phyloP scores from a whole-genome alignment of 208 protist species.

The Acanthamoeba lenticulata region DNA sequence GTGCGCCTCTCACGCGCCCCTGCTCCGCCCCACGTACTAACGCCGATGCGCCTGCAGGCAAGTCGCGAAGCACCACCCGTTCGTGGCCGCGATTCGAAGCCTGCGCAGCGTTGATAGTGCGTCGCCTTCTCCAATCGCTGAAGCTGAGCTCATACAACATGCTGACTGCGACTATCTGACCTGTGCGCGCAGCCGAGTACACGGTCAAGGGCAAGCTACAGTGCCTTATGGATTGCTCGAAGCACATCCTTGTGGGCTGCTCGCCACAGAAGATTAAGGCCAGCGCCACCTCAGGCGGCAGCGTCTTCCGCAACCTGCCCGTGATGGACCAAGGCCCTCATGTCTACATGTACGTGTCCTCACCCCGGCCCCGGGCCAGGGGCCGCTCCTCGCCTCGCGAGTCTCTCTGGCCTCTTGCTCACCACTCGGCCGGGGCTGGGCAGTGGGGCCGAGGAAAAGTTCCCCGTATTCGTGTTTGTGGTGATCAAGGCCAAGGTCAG shows the following conservation, averaged over 20 bases:
- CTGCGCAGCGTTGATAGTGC: not conserved
- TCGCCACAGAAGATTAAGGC: slow-evolving; percentile 3
- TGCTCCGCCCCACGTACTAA: no score
- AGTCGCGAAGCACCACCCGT: not conserved
- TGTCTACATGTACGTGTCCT: not conserved
- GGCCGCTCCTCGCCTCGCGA: no score
- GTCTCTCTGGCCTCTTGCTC: not conserved
- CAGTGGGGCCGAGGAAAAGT: slow-evolving; percentile 55
- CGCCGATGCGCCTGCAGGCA: not conserved
- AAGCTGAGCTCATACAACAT: no score
- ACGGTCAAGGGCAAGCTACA: slow-evolving; percentile 44
- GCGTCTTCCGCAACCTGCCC: not conserved
- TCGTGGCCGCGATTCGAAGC: slow-evolving; percentile 1
- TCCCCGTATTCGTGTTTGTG: slow-evolving; percentile 58
- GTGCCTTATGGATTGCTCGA: slow-evolving; percentile 47
- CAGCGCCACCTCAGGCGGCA: not conserved
- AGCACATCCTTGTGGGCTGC: slow-evolving; percentile 35
- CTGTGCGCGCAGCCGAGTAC: not conserved
- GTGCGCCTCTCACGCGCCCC: not conserved
- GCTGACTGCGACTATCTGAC: not conserved
- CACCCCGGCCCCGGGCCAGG: not conserved
- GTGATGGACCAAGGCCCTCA: not conserved
- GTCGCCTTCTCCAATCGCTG: not conserved
- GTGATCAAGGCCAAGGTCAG: slow-evolving; percentile 41
- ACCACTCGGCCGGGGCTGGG: not conserved